phyloP scores from a whole-genome alignment of 2,329 filamentous ascomycete genomes.

The Diaporthe sp. region DNA sequence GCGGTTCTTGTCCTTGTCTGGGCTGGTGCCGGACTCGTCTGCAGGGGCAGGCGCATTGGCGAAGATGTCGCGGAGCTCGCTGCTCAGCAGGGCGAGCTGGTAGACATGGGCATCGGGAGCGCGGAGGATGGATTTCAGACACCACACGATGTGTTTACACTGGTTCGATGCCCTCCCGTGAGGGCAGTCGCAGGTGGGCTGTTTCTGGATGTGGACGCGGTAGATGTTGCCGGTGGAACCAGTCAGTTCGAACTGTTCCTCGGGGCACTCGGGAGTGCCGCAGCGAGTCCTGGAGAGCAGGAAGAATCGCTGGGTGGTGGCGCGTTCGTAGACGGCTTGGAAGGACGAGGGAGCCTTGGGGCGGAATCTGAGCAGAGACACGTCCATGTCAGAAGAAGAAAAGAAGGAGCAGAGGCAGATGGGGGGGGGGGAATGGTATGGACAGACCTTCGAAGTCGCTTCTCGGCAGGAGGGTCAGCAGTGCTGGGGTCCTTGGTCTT shows the following conservation, averaged over 20 bases:
- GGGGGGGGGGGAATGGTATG: background rate
- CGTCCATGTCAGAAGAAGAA: background rate
- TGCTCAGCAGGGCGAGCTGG: conserved; percentile 68
- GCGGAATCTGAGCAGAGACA: conserved; percentile 41
- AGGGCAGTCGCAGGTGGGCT: conserved; percentile 66
- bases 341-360: conserved; percentile 48
- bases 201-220: conserved; percentile 61
- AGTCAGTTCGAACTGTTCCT: conserved; percentile 67
- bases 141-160: conserved; percentile 75
- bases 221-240: conserved; percentile 76
- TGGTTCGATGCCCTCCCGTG: conserved; percentile 64
- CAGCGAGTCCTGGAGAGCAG: conserved; percentile 53
- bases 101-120: conserved; percentile 67
- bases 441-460: conserved; percentile 31
- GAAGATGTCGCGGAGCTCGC: conserved; percentile 70
- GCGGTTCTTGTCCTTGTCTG: conserved; percentile 50
- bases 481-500: background rate
- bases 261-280: conserved; percentile 50
- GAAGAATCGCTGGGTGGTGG: conserved; percentile 56
- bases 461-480: background rate
- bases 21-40: conserved; percentile 38
- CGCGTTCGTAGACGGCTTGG: conserved; percentile 49
- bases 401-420: background rate
- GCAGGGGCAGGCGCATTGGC: conserved; percentile 62
- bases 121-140: conserved; percentile 68